Evolutionary conservation across 2,329 filamentous ascomycete genomes (phyloP).

Genomic region (Purpureocillium takamizusanense): DNA sequence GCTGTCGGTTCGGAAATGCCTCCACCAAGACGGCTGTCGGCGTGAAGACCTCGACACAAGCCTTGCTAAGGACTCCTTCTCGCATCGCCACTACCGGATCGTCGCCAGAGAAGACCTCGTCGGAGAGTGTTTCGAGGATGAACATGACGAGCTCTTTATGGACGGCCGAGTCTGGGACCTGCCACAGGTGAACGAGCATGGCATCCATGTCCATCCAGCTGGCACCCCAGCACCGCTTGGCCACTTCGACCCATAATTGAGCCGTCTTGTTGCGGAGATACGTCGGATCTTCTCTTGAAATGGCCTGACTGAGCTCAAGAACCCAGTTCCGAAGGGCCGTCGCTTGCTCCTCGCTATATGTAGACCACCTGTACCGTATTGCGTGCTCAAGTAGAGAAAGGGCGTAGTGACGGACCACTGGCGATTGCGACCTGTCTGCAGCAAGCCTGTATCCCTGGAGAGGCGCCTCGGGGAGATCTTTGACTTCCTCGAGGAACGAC

Average conservation of each 20-base stretch:
- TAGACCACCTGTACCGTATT: constrained; percentile 75
- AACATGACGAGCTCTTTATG: constrained; percentile 82
- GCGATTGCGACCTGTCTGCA: constrained; percentile 62
- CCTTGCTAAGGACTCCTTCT: constrained; percentile 75
- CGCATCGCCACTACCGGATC: constrained; percentile 78
- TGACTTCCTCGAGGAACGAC: constrained; percentile 76
- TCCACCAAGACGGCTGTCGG: constrained; percentile 66
- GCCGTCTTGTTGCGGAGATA: constrained; percentile 92
- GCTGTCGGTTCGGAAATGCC: constrained; percentile 64
- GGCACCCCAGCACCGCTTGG: constrained; percentile 84
- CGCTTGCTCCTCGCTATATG: constrained; percentile 61
- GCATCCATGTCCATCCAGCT: constrained; percentile 95
- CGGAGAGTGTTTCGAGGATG: constrained; percentile 83
- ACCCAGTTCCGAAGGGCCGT: constrained; percentile 66
- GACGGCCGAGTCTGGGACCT: constrained; percentile 49
- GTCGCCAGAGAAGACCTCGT: constrained; percentile 88
- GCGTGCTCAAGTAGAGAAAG: constrained; percentile 85
- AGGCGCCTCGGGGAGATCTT: constrained; percentile 69
- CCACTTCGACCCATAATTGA: constrained; percentile 88
- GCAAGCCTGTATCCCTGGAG: constrained; percentile 80
- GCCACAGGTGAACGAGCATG: constrained; percentile 75
- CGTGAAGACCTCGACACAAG: constrained; percentile 89
- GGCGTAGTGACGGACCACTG: constrained; percentile 86
- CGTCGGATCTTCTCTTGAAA: constrained; percentile 62
- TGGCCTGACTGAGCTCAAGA: constrained; percentile 63